These are phyloP conservation scores for Graphilbum sp. DNA, from an alignment of 2,329 filamentous ascomycete species.

Conservation along the genomic window DNA sequence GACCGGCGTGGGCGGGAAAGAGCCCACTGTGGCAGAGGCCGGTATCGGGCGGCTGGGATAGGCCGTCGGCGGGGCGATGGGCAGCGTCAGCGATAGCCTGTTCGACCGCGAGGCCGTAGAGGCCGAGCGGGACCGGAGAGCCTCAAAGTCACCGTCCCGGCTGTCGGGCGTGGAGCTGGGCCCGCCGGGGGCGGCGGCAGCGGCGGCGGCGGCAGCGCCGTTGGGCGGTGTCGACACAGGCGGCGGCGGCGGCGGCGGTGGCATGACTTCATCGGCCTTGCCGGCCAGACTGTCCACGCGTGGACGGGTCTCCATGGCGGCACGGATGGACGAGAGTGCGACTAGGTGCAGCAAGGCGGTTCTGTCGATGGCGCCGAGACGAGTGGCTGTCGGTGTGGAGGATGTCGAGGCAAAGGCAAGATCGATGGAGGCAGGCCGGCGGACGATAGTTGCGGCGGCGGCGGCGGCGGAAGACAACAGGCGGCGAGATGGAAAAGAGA, in stretches of 20 bases:
- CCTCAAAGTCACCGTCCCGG: conserved; percentile 21
- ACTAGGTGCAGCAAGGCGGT: conserved; percentile 10
- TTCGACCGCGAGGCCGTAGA: conserved; percentile 39
- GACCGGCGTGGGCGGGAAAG: conserved; percentile 33
- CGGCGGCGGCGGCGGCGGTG: conserved; percentile 19
- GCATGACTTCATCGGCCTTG: conserved; percentile 6
- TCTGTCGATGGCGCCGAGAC: conserved; percentile 7
- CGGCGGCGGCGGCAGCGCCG: conserved; percentile 14
- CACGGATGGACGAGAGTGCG: not conserved
- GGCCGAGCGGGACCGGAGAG: conserved; percentile 32
- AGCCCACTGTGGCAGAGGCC: conserved; percentile 22
- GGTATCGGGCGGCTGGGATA: conserved; percentile 35
- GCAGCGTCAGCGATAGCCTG: conserved; percentile 43
- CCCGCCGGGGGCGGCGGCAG: conserved; percentile 16
- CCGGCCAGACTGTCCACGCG: not conserved
- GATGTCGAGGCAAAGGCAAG: not conserved
- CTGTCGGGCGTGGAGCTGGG: not conserved
- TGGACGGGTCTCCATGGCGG: conserved; percentile 9
- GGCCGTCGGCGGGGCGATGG: conserved; percentile 38
- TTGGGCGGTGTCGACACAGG: conserved; percentile 11
- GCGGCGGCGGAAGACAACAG: not conserved
- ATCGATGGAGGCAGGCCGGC: not conserved
- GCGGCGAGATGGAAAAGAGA: not conserved
- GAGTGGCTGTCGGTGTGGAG: not conserved
- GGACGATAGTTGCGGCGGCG: not conserved